Base-by-base conservation (phyloP, 2,329 filamentous ascomycete genomes). In the Ceratocystis variospora region DNA sequence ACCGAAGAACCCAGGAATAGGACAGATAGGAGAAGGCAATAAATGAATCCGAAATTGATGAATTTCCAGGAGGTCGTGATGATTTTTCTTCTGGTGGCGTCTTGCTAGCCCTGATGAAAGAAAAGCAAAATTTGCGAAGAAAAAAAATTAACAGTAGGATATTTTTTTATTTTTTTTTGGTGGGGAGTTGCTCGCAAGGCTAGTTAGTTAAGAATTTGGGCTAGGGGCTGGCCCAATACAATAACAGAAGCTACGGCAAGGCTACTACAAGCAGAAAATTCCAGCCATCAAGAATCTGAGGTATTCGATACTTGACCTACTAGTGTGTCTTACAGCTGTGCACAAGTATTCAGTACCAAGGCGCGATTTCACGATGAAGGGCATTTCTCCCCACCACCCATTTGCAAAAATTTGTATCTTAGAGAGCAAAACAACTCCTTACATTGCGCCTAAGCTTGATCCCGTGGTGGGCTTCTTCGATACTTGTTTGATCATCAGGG, bases 401-500 rank as follows among this genome's bases (percentile, higher is more conserved):
- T 4, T 15, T 41, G 10, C 37, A 41, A 41, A 41, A 3, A 12
- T 41, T 41, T 41, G 12, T 41, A 15, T 41, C 3, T 41, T 41
- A 5, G 12, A 41, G 37, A 41, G 12, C 12, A 41, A 41, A 3
- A 4, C 1, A 41, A 41, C 37, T 41, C 37, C 37, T 41, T 41
- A 15, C 37, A 41, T 41, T 41, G 37, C 15, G 37, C 10, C 12
- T 41, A 41, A 41, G 37, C 37, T 15, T 41, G 37, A 15, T 3
- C 12, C 10, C 37, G 12, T 41, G 12, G 12, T 41, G 37, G 37
- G 37, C 37, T 41, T 41, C 37, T 41, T 41, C 37, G 37, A 41
- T 41, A 3, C 55, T 19, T 59, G 25, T 31, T 33, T 59, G 55
- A 59, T 59, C 55, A 59, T 59, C 55, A 33, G 55, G 55, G 55